Evolutionary conservation across 2,329 filamentous ascomycete genomes (phyloP).

Genomic region (Aciculosporium take): DNA sequence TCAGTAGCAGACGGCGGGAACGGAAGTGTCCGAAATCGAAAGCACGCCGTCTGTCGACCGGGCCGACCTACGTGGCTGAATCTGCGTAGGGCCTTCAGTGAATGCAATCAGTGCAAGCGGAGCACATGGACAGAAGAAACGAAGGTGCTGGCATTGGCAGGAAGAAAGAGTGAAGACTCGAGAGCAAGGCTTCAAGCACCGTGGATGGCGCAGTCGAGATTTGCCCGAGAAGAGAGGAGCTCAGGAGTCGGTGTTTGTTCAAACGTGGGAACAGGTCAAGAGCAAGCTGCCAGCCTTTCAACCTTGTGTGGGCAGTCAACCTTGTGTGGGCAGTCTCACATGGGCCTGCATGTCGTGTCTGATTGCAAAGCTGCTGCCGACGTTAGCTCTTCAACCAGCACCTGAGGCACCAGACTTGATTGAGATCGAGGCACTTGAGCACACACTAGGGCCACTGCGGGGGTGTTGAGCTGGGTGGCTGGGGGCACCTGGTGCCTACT

Average conservation of each 20-base stretch:
- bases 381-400: neutral
- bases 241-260: neutral
- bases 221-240: neutral
- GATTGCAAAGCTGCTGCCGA: constrained; percentile 2
- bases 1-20: neutral
- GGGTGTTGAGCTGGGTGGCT: too few species aligned
- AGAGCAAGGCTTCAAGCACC: neutral
- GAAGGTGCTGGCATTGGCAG: neutral
- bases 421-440: too few species aligned
- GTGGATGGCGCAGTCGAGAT: neutral
- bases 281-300: neutral
- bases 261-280: too few species aligned
- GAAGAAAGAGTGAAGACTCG: neutral
- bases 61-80: neutral
- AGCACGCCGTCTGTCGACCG: neutral
- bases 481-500: neutral
- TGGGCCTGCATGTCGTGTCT: constrained; percentile 3
- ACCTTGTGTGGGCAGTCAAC: too few species aligned
- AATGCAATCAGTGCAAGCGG: neutral
- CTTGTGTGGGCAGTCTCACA: neutral
- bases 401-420: too few species aligned
- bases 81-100: neutral
- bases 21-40: neutral
- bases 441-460: neutral
- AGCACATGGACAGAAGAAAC: neutral